phyloP scores from a whole-genome alignment of 2,329 filamentous ascomycete species.

The Pyrenochaeta sp. region DNA sequence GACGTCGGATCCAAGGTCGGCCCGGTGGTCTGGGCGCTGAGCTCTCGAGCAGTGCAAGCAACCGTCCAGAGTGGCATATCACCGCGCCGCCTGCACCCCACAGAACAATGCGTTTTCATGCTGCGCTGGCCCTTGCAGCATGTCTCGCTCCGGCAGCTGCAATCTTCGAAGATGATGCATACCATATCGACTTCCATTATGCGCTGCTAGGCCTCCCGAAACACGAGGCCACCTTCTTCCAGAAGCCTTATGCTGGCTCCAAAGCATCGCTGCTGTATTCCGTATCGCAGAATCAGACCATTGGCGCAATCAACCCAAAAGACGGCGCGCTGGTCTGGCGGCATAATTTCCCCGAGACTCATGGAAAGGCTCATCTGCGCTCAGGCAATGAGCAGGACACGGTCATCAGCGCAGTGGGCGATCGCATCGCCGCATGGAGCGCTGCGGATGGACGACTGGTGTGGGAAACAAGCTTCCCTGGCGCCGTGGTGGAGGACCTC shows the following conservation, averaged over 20 bases:
- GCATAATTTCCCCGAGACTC: conserved; percentile 67
- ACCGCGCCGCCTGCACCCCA: conserved; percentile 14
- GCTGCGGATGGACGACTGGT: conserved; percentile 78
- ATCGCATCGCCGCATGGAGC: conserved; percentile 80
- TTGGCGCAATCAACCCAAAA: conserved; percentile 89
- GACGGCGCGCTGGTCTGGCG: conserved; percentile 88
- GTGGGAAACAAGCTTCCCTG: conserved; percentile 73
- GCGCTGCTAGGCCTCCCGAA: conserved; percentile 84
- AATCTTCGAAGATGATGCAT: conserved; percentile 90
- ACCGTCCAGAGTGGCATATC: conserved; percentile 3
- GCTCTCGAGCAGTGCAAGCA: conserved; percentile 11
- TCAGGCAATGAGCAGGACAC: conserved; percentile 81
- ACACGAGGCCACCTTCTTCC: conserved; percentile 89
- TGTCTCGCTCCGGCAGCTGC: conserved; percentile 65
- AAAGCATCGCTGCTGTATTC: conserved; percentile 92
- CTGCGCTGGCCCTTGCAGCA: conserved; percentile 44
- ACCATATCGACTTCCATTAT: conserved; percentile 91
- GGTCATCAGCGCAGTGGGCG: conserved; percentile 75
- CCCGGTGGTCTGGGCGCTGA: conserved; percentile 7
- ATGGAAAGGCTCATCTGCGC: conserved; percentile 61
- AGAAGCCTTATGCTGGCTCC: conserved; percentile 80
- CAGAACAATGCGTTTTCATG: conserved; percentile 48
- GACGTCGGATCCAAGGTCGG: conserved; percentile 1
- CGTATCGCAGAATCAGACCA: conserved; percentile 79
- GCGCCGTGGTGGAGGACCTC: conserved; percentile 67